Evolutionary conservation across 225 moss, liverwort and hornwort species (phyloP).

Genomic region (Pseudoscleropodium purum): DNA sequence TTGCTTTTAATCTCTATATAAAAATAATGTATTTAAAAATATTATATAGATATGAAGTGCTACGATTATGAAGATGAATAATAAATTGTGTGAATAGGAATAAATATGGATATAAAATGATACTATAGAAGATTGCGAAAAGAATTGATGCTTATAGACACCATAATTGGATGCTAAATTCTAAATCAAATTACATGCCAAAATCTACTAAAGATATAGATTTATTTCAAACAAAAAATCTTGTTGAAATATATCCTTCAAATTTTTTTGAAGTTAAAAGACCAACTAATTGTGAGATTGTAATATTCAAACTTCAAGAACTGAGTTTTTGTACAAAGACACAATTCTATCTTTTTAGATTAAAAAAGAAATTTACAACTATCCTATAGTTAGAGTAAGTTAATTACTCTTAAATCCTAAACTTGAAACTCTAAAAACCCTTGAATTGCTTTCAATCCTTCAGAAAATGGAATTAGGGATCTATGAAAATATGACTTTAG

Average conservation of each 20-base stretch:
- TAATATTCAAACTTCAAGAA: background rate
- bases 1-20: background rate
- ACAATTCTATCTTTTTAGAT: background rate
- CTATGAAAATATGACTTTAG: background rate
- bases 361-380: background rate
- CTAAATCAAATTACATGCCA: background rate
- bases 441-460: too few species aligned
- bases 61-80: background rate
- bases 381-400: background rate
- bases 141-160: background rate
- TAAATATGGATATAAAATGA: background rate
- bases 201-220: background rate
- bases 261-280: background rate
- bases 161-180: background rate
- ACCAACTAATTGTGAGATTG: background rate
- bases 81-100: background rate
- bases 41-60: background rate
- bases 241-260: background rate
- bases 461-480: background rate
- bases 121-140: background rate
- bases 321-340: accelerated
- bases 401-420: too few species aligned
- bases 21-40: background rate
- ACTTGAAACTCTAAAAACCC: too few species aligned
- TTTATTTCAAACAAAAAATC: background rate